phyloP scores from a whole-genome alignment of 2,329 filamentous ascomycete species.

The Talaromyces sp. region DNA sequence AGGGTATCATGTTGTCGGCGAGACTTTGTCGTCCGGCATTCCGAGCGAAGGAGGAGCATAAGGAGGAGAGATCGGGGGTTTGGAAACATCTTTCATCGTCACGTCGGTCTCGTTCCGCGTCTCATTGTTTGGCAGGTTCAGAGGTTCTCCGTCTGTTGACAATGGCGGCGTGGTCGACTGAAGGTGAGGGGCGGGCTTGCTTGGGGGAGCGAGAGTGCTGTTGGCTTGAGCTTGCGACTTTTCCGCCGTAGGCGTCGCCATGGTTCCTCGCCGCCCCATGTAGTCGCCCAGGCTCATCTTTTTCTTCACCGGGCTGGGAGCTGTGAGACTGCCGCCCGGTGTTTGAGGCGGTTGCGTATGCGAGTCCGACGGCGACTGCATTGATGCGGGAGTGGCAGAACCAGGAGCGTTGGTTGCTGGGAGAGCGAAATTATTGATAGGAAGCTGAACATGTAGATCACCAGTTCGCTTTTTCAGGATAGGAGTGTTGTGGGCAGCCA shows the following conservation, averaged over 20 bases:
- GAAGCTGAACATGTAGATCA: slow-evolving; percentile 23
- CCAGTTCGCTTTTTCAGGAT: slow-evolving; percentile 21
- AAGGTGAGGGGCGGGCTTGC: slow-evolving; percentile 16
- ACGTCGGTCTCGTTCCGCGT: slow-evolving; percentile 20
- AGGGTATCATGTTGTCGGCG: slow-evolving; percentile 11
- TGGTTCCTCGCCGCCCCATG: slow-evolving; percentile 36
- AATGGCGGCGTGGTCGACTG: slow-evolving; percentile 13
- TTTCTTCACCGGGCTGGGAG: slow-evolving; percentile 46
- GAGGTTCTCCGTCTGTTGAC: slow-evolving; percentile 9
- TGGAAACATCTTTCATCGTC: slow-evolving; percentile 26
- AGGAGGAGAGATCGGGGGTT: slow-evolving; percentile 21
- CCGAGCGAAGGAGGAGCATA: slow-evolving; percentile 15
- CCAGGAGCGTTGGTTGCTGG: slow-evolving; percentile 23
- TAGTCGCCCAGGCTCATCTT: slow-evolving; percentile 48
- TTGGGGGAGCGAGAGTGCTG: slow-evolving; percentile 20
- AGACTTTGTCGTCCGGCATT: slow-evolving; percentile 10
- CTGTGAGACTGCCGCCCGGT: slow-evolving; percentile 26
- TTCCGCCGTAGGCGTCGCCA: slow-evolving; percentile 36
- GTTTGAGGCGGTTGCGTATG: slow-evolving; percentile 19
- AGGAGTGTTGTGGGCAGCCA: slow-evolving; percentile 31
- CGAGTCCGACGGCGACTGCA: slow-evolving; percentile 25
- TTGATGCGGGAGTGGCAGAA: slow-evolving; percentile 22
- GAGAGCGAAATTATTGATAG: slow-evolving; percentile 16
- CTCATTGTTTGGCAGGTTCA: slow-evolving; percentile 8
- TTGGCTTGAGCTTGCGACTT: slow-evolving; percentile 29